Evolutionary conservation across 257 asterid species (phyloP).

Genomic region (Lycium ferocissimum): DNA sequence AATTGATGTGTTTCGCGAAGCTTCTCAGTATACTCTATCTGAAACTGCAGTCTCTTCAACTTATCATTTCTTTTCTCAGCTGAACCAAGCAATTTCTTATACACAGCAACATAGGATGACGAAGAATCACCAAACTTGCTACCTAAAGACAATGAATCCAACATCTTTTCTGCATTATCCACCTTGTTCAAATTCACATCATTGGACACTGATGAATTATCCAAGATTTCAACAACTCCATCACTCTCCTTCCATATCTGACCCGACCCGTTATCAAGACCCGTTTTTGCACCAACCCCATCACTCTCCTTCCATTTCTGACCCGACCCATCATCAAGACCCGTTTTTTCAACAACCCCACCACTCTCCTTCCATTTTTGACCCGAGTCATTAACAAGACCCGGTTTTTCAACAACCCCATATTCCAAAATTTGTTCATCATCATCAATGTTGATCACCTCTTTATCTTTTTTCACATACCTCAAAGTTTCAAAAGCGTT

Average conservation of each 20-base stretch:
- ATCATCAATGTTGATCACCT: constrained; percentile 52
- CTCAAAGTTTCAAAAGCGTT: constrained; percentile 42
- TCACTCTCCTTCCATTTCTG: constrained; percentile 36
- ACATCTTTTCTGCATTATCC: constrained; percentile 43
- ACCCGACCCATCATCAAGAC: constrained; percentile 16
- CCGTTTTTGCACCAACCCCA: constrained; percentile 27
- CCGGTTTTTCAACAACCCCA: constrained; percentile 2
- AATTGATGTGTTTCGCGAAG: constrained; percentile 26
- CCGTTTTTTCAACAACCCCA: constrained; percentile 31
- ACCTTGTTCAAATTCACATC: constrained; percentile 34
- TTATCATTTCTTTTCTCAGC: constrained; percentile 41
- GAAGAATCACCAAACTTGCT: constrained; percentile 29
- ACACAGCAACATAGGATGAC: constrained; percentile 23
- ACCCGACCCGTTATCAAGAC: constrained; percentile 17
- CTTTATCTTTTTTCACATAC: constrained; percentile 41
- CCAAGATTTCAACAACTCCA: constrained; percentile 38
- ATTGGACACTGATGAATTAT: constrained; percentile 47
- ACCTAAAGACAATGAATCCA: constrained; percentile 41
- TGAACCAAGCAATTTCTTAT: constrained; percentile 41
- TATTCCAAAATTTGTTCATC: constrained; percentile 25
- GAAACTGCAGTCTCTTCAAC: constrained; percentile 36
- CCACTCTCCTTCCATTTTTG: constrained; percentile 35
- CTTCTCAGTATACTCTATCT: constrained; percentile 49
- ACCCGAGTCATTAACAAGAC: constrained; percentile 16
- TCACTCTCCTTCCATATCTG: constrained; percentile 36